Conservation (phyloP, 352 stramenopile genomes). For the Pythium aquatile region DNA sequence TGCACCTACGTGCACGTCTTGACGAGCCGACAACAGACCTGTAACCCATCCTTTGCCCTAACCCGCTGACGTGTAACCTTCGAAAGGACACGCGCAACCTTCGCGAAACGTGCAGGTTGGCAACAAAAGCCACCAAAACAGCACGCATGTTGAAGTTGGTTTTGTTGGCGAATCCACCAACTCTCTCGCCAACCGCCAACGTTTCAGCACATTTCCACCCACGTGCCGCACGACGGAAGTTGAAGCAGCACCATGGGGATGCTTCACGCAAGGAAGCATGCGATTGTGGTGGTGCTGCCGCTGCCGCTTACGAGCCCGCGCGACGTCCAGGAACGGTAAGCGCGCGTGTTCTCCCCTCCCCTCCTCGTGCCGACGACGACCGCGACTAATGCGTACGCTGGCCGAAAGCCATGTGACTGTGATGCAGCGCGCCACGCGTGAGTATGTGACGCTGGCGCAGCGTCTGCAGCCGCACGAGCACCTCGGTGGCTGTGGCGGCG, state of each 20-base stretch:
- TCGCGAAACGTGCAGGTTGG: conserved; percentile 16
- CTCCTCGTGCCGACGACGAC: neutral
- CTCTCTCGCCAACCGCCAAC: neutral
- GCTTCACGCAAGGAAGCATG: conserved; percentile 21
- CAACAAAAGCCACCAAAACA: conserved; percentile 5
- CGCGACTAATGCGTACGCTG: neutral
- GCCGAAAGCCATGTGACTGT: conserved; percentile 12
- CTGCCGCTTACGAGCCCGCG: neutral
- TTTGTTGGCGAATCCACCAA: neutral
- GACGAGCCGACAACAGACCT: conserved; percentile 7
- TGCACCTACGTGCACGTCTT: conserved; percentile 5
- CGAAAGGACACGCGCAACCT: conserved; percentile 19
- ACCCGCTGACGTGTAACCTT: neutral
- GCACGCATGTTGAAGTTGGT: conserved; percentile 31
- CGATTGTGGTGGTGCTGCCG: conserved; percentile 29
- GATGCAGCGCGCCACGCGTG: conserved; percentile 15
- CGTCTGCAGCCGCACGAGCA: conserved; percentile 14
- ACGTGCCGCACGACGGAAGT: conserved; percentile 6
- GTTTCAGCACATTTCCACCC: conserved; percentile 1
- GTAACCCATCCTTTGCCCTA: conserved; percentile 1
- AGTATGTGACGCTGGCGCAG: conserved; percentile 25
- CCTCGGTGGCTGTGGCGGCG: neutral
- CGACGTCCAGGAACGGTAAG: conserved; percentile 9
- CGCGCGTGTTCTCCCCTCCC: neutral
- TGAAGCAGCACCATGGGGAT: conserved; percentile 14